Evolutionary conservation across 805 yeast genomes (phyloP).

Genomic region (Candida berthetii): DNA sequence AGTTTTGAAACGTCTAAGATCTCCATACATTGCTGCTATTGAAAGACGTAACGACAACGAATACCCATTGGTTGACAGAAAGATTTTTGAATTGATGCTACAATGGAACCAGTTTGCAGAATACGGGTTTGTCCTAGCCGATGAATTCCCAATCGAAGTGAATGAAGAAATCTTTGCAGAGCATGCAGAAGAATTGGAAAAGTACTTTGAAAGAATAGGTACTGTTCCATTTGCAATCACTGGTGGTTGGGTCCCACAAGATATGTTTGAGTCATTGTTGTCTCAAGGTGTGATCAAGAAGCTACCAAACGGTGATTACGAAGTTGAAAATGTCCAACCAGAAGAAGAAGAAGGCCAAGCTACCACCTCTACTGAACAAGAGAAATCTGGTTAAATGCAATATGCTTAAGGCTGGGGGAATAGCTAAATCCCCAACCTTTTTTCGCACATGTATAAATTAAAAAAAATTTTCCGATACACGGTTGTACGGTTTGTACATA

Average conservation of each 20-base stretch:
- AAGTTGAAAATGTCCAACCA: conserved; percentile 10
- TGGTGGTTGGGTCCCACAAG: conserved; percentile 95
- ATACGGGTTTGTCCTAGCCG: conserved; percentile 45
- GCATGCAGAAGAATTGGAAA: conserved; percentile 52
- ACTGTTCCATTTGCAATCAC: conserved; percentile 83
- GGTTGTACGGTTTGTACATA: too few relatives aligned
- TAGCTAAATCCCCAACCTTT: too few relatives aligned
- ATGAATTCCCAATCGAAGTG: conserved; percentile 55
- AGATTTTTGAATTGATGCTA: conserved; percentile 56
- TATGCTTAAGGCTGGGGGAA: too few relatives aligned
- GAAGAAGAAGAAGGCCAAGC: background rate
- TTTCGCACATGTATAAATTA: too few relatives aligned
- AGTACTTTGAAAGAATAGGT: conserved; percentile 62
- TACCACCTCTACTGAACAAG: background rate
- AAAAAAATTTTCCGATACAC: too few relatives aligned
- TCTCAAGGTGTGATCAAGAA: conserved; percentile 64
- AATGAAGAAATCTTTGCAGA: conserved; percentile 51
- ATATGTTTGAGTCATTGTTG: conserved; percentile 69
- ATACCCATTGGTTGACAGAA: conserved; percentile 57
- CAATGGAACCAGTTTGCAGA: conserved; percentile 65
- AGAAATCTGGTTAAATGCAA: background rate
- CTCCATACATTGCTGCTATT: conserved; percentile 55
- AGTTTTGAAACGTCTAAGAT: conserved; percentile 60
- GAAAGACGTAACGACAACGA: conserved; percentile 53
- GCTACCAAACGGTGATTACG: conserved; percentile 52